These are phyloP conservation scores for Abrus precatorius DNA, from an alignment of 306 rosid species.

Conservation along the genomic window DNA sequence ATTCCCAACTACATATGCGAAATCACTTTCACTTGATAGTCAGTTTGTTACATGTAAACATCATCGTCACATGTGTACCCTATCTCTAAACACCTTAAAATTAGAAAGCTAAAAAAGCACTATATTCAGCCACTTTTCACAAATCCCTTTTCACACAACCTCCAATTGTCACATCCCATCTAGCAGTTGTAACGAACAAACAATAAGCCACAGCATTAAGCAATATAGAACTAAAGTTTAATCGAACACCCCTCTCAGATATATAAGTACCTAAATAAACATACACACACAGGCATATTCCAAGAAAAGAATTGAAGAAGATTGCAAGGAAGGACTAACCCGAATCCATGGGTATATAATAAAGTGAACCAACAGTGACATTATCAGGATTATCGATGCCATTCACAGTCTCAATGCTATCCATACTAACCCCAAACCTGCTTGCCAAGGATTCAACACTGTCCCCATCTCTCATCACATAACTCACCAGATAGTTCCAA, in stretches of 20 bases:
- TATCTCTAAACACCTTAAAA: conserved; percentile 1
- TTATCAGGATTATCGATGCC: conserved; percentile 82
- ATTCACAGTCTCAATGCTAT: conserved; percentile 84
- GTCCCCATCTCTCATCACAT: conserved; percentile 91
- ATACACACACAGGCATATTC: conserved; percentile 10
- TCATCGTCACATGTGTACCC: conserved; percentile 4
- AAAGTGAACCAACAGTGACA: conserved; percentile 84
- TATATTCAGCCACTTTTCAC: neutral
- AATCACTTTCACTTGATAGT: neutral
- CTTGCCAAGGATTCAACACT: conserved; percentile 83
- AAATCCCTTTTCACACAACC: neutral
- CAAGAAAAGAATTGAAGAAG: conserved; percentile 11
- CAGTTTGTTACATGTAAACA: conserved; percentile 7
- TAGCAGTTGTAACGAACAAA: conserved; percentile 19
- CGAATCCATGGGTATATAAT: conserved; percentile 90
- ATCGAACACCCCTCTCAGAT: neutral
- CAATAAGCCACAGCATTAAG: conserved; percentile 20
- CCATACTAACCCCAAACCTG: conserved; percentile 97
- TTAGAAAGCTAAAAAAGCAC: conserved; percentile 21
- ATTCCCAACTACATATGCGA: conserved; percentile 9
- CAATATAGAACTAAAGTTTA: conserved; percentile 23
- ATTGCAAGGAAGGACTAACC: conserved; percentile 61
- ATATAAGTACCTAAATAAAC: neutral
- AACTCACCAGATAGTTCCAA: conserved; percentile 95
- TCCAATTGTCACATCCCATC: conserved; percentile 28